Base-by-base conservation (phyloP, 2,329 filamentous ascomycete species). In the Tolypocladium ovalisporum region DNA sequence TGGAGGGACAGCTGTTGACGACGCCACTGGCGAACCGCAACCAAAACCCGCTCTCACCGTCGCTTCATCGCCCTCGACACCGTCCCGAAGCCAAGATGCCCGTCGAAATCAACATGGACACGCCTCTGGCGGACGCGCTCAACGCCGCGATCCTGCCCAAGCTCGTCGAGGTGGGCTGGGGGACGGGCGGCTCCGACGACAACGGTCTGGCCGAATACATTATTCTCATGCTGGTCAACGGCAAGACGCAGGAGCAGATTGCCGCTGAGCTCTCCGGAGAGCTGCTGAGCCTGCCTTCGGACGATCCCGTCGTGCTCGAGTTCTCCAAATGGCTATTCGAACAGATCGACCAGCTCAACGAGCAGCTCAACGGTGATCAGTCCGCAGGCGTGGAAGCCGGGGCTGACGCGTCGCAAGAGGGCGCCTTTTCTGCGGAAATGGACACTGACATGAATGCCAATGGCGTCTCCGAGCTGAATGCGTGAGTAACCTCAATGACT, bases 271-370 rank as follows among this genome's bases (percentile, higher is more conserved):
- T 99, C 17, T 88, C 92, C 1, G 88, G 86, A 62, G 94, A 99
- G 66, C 81, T 99, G 47, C 82, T 99, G 3, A 85, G 85, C 58
- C 81, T 97, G 5, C 84, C 85, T 3, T 85, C 90, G 52, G 91
- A 96, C 59, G 93, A 97, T 65, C 84, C 88, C 54, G 86, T 86
- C 62, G 90, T 90, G 9, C 83, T 83, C 60, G 87, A 92, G 56
- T 97, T 99, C 69, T 86, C 92, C 60, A 82, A 80, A 69, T 99
- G 94, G 94, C 77, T 99, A n/a, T 97, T 97, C 69, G 83, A 91
- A 57, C 88, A 96, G 70, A 86, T 96, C 60, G 83, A 87, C 52
- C 62, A 75, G 15, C 77, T 94, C 60, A 84, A 86, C 66, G 75
- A 77, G 54, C 83, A 87, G 68, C 66, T 86, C 59, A 85, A 85